Conservation (phyloP, 805 yeast genomes). For the Yamadazyma akitaensis region DNA sequence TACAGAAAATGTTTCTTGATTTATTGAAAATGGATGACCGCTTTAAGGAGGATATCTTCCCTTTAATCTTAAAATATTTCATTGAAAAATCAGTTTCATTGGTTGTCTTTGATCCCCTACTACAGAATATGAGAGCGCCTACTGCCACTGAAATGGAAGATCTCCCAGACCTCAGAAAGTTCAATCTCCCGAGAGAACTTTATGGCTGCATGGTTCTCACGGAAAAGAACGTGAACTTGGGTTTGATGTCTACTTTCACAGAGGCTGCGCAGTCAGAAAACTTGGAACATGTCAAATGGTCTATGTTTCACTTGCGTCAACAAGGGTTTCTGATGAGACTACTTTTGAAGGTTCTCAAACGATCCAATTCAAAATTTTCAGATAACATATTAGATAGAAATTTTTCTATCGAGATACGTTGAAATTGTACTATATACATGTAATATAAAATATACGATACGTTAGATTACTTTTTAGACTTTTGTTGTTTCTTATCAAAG, state of each 20-base stretch:
- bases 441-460: not conserved
- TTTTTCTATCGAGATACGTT: not conserved
- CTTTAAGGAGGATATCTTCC: slow-evolving; percentile 1
- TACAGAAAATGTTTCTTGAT: slow-evolving; percentile 6
- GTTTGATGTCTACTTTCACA: slow-evolving; percentile 20
- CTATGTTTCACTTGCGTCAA: slow-evolving; percentile 26
- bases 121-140: not conserved
- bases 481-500: slow-evolving; percentile 44
- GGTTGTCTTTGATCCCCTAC: not conserved
- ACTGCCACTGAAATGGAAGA: not conserved
- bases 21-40: slow-evolving; percentile 2
- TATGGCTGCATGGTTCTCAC: slow-evolving; percentile 6
- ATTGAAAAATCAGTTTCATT: not conserved
- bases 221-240: slow-evolving; percentile 14
- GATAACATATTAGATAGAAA: not conserved
- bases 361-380: not conserved
- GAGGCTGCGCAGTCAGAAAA: slow-evolving; percentile 26
- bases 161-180: slow-evolving; percentile 4
- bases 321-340: slow-evolving; percentile 24
- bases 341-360: slow-evolving; percentile 5
- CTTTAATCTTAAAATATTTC: not conserved
- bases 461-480: slow-evolving; percentile 25
- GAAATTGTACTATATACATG: slow-evolving; percentile 8
- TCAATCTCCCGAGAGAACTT: slow-evolving; percentile 4
- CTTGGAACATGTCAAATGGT: slow-evolving; percentile 23